Base-by-base conservation (phyloP, 306 rosid species). In the Myrica gale region DNA sequence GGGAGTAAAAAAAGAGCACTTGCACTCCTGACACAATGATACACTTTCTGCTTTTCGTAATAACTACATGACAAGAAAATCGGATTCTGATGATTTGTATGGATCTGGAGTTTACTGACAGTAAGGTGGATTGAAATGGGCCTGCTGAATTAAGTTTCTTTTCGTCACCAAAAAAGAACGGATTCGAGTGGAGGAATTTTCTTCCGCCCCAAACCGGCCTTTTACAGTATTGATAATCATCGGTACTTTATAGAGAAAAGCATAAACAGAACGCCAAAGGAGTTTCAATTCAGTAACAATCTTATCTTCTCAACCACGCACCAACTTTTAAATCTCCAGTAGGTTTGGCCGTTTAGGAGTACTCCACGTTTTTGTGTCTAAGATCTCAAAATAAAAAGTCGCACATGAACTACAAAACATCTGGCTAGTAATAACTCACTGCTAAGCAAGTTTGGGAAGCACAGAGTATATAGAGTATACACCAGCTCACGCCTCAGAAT, bases 371-470 rank as follows among this genome's bases (percentile, higher is more conserved):
- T 41, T 3, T 48, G 37, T 41, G 47, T 65, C 69, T 42, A 42
- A 66, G 9, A 62, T 21, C 45, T 13, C 69, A 39, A 63, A 63
- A 63, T n/a, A 66, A 42, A 42, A 6, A 66, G 26, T 41, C n/a
- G 42, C 15, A 66, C 5, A 9, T 9, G 70, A 65, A 41, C 8
- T 17, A 74, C 80, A 72, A 58, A 76, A 68, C 39, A 69, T 74
- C 60, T 72, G 52, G 47, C 69, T 68, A 46, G 50, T 47, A 73
- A 69, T 37, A 67, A 67, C 60, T 61, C 19, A 47, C 41, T 23
- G 75, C 74, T 43, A 74, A 51, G 79, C 77, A 74, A 60, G 21
- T 16, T 66, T 63, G 68, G 77, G 61, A 74, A 62, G 72, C 46
- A 80, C 66, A 48, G 42, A 52, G 16, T 41, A 17, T 39, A 48